Evolutionary conservation across 495 filamentous ascomycete species (phyloP).

Genomic region (Sordaria brevicollis): DNA sequence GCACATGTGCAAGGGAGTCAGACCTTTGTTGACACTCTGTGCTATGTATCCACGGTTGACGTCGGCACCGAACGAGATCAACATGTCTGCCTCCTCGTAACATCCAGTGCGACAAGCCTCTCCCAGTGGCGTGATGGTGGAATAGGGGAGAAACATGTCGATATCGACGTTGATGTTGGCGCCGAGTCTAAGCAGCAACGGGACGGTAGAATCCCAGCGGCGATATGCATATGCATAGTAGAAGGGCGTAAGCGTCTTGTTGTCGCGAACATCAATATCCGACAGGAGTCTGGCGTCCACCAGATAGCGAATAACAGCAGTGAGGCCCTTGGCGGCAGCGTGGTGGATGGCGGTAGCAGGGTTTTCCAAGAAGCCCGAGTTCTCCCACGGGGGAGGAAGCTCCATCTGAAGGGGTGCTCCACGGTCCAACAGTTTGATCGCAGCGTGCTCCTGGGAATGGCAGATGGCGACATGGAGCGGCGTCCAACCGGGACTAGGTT

Average conservation of each 20-base stretch:
- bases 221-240: constrained; percentile 24
- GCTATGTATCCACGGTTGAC: constrained; percentile 15
- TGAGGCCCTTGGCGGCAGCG: constrained; percentile 17
- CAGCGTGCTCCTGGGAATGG: constrained; percentile 18
- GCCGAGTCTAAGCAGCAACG: constrained; percentile 20
- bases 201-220: constrained; percentile 20
- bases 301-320: constrained; percentile 11
- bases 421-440: constrained; percentile 21
- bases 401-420: constrained; percentile 20
- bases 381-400: not conserved
- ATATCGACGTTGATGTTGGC: constrained; percentile 23
- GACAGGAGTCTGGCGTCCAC: constrained; percentile 16
- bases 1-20: constrained; percentile 22
- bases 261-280: constrained; percentile 19
- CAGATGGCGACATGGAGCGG: constrained; percentile 31
- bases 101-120: constrained; percentile 25
- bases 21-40: constrained; percentile 3
- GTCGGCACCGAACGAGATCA: constrained; percentile 26
- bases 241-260: constrained; percentile 21
- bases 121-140: constrained; percentile 23
- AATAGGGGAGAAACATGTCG: constrained; percentile 23
- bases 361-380: not conserved
- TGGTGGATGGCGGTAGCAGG: constrained; percentile 18
- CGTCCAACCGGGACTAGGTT: constrained; percentile 13
- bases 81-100: constrained; percentile 19